Base-by-base conservation (phyloP, 768 basidiomycete genomes). In the Suillus subaureus region DNA sequence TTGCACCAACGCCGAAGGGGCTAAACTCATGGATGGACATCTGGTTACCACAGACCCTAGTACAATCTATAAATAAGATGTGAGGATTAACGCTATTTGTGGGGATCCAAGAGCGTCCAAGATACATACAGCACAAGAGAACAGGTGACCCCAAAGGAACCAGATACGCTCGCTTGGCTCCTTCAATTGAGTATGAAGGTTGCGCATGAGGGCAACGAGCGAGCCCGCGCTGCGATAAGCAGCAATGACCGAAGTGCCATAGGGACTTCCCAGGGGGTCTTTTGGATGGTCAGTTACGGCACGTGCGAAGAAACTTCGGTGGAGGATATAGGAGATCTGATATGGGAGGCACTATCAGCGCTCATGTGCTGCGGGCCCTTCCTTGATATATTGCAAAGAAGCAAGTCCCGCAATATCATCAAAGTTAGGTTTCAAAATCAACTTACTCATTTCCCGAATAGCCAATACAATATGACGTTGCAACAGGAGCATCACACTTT, bases 21-120 rank as follows among this genome's bases (percentile, higher is more conserved):
- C 90, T 66, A 92, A 76, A 69, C 89, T 90, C 86, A 91, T 90
- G 21, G 90, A 91, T 13, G 90, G 90, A 75, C 90, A 91, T 61
- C 89, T 82, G 21, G 90, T 92, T 13, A 91, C 90, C 42, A 92
- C 89, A 26, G 89, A 89, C 42, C 90, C 90, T 56, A 92, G 77
- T 61, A 92, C 81, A 67, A 92, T 91, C 88, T 72, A 57, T 49
- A 35, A 45, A 64, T 67, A 60, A 33, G 28, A 51, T 18, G 49
- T 57, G 52, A 56, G 49, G 45, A 56, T 61, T 39, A 15, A 11
- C 35, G 23, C 40, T 33, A 67, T 76, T 55, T 75, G 70, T 40
- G 3, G 28, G 31, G 31, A 9, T 31, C 52, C 16, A 31, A 39
- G 43, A 7, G 33, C n/a, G 55, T 57, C 43, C 49, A 21, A 60